Percentiles rank a stretch among this genome's conserved stretches.
phyloP scores from a whole-genome alignment of 352 stramenopile genomes.

The Pythium graminicola region DNA sequence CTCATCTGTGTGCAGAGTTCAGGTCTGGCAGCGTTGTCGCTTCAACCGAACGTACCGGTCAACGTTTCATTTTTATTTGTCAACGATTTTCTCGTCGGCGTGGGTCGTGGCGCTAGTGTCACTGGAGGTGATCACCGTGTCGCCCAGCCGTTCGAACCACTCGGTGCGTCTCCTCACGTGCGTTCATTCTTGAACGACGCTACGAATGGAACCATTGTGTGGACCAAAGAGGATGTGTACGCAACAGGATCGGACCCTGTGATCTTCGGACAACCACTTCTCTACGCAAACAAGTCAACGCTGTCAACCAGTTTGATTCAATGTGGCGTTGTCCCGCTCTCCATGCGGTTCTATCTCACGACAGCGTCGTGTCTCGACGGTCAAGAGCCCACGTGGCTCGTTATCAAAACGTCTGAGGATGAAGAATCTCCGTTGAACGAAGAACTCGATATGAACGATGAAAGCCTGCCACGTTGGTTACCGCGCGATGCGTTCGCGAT shows the following conservation, averaged over 20 bases:
- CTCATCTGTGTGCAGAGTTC: conserved; percentile 17
- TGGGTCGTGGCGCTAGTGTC: conserved; percentile 1
- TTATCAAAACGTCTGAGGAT: background rate
- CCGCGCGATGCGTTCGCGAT: conserved; percentile 1
- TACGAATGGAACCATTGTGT: conserved; percentile 13
- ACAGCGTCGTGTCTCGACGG: conserved; percentile 20
- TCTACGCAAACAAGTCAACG: conserved; percentile 7
- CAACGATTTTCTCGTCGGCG: conserved; percentile 12
- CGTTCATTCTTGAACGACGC: conserved; percentile 14
- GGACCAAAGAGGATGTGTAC: conserved; percentile 3
- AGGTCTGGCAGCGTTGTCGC: background rate
- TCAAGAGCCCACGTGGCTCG: background rate
- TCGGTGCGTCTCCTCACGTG: conserved; percentile 3
- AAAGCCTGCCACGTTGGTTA: background rate
- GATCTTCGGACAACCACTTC: background rate
- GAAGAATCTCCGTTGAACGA: background rate
- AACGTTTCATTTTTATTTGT: conserved; percentile 16
- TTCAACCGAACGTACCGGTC: conserved; percentile 3
- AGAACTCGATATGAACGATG: background rate
- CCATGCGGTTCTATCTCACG: conserved; percentile 19
- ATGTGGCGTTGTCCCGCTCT: conserved; percentile 18
- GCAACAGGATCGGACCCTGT: background rate
- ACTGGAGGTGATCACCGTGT: background rate
- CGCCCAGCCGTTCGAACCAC: conserved; percentile 17
- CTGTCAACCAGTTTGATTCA: background rate